A percentile compares a stretch with the other conserved stretches of the same genome.
Conservation (phyloP, 176 grass and related monocot species). For the Coix lacrymajobi region DNA sequence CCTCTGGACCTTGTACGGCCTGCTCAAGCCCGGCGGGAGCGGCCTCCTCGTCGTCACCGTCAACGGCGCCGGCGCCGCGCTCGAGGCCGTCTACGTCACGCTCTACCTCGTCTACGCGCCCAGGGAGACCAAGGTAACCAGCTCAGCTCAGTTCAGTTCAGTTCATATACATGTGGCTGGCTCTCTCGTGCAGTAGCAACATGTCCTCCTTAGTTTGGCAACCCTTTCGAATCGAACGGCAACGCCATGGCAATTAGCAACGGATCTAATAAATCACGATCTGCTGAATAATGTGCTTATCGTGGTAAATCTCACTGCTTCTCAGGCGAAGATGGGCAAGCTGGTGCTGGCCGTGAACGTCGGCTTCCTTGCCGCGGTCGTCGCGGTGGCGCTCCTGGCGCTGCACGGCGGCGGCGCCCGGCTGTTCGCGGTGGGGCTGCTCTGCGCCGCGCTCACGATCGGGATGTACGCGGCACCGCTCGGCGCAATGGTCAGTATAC, state of each 20-base stretch:
- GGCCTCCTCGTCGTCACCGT: slow-evolving; percentile 78
- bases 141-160: too few relatives aligned
- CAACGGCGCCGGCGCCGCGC: slow-evolving; percentile 46
- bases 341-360: slow-evolving; percentile 49
- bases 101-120: slow-evolving; percentile 63
- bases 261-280: too few relatives aligned
- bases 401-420: slow-evolving; percentile 48
- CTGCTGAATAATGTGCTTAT: too few relatives aligned
- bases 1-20: slow-evolving; percentile 75
- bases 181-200: too few relatives aligned
- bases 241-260: too few relatives aligned
- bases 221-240: too few relatives aligned
- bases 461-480: slow-evolving; percentile 69
- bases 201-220: too few relatives aligned
- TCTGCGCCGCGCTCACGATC: slow-evolving; percentile 60
- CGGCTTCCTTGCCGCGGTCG: slow-evolving; percentile 38
- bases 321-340: slow-evolving; percentile 54
- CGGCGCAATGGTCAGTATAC: slow-evolving; percentile 51
- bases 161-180: too few relatives aligned
- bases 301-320: too few relatives aligned
- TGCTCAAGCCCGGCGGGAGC: slow-evolving; percentile 58
- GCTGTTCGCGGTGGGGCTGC: slow-evolving; percentile 38
- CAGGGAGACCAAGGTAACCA: slow-evolving; percentile 30
- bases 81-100: slow-evolving; percentile 57
- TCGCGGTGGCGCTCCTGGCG: slow-evolving; percentile 22